Base-by-base conservation (phyloP, 306 rosid genomes). In the Dalbergia oliveri region DNA sequence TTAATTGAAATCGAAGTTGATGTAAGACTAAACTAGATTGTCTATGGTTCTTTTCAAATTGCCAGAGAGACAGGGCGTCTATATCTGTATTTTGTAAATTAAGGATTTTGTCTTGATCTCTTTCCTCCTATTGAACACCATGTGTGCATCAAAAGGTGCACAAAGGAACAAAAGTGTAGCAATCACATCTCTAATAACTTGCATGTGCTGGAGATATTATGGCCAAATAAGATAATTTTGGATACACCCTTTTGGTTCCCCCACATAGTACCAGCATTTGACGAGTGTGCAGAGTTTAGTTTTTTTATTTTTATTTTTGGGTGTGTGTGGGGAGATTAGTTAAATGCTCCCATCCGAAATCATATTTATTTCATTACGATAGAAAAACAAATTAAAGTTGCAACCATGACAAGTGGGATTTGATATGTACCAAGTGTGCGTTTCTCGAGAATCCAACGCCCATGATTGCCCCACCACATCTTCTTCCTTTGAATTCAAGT, bases 401-500 rank as follows among this genome's bases (percentile, higher is more conserved):
- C 15, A 66, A 43, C 14, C 35, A 33, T 19, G 75, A 81, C 82
- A 79, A 56, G 78, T 84, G 82, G 84, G 70, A 72, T 80, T 80
- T 76, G 11, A 26, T n/a, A 64, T 2, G 39, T 44, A 77, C 77
- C 75, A 82, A 66, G 79, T 71, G 85, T 66, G 76, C 80, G 7
- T 66, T 81, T 85, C 73, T 77, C 10, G 6, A 12, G 80, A 81
- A 86, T 68, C 85, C 86, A 84, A 80, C 72, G 76, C 35, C 80
- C 84, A 77, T 65, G 61, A 74, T 72, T 66, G 70, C n/a, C 66
- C 89, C 86, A 84, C 82, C 44, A 13, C 66, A 39, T 35, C 1
- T 37, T 3, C 15, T 73, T 79, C 23, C 88, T 83, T 88, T 85
- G 76, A 75, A 82, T 83, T 79, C 50, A 90, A 84, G 88, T 11